Base-by-base conservation (phyloP, 2,329 filamentous ascomycete genomes). In the Chaetomiaceae sp. region DNA sequence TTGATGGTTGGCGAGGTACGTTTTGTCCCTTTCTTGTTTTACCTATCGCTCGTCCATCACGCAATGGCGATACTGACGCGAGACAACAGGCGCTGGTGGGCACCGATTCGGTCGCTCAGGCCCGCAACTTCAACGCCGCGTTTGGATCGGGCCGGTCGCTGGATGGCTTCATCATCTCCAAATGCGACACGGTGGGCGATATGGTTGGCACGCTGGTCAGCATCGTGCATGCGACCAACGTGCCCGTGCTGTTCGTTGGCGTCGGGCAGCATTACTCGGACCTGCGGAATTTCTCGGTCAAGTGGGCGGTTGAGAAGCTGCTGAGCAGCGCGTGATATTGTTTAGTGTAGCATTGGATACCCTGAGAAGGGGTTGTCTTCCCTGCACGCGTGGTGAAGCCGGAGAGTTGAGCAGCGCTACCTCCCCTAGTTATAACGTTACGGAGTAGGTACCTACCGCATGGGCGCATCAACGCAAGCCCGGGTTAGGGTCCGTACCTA, bases 151-250 rank as follows among this genome's bases (percentile, higher is more conserved):
- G 81, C 12, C 75, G 91, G 47, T 79, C 79, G 22, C 75, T 98
- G 30, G 94, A 98, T 67, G 93, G 93, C 6, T 98, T 98, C 67
- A 95, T 98, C 63, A 96, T 98, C 58, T 91, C 85, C 50, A 98
- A 98, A 68, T 97, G 93, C 65, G 93, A 98, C 69, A 98, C 93
- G 0, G 94, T 98, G 30, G 94, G 93, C n/a, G 91, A 96, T 69
- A 97, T 97, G 90, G 89, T 96, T 35, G 89, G 78, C 57, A 96
- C 91, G 3, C 73, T 98, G 53, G 93, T 98, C 52, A 95, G 88
- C 64, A 91, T 98, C 73, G 91, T 98, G 32, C 91, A 97, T 69
- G 91, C 93, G 3, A 98, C 94, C 3, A 88, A 91, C 22, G 94
- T 98, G 37, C 94, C 94, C 0, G 89, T 98, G 17, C 76, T 97